These are phyloP conservation scores for Globisporangium apiculatum DNA, from an alignment of 352 stramenopile genomes.

Conservation along the genomic window DNA sequence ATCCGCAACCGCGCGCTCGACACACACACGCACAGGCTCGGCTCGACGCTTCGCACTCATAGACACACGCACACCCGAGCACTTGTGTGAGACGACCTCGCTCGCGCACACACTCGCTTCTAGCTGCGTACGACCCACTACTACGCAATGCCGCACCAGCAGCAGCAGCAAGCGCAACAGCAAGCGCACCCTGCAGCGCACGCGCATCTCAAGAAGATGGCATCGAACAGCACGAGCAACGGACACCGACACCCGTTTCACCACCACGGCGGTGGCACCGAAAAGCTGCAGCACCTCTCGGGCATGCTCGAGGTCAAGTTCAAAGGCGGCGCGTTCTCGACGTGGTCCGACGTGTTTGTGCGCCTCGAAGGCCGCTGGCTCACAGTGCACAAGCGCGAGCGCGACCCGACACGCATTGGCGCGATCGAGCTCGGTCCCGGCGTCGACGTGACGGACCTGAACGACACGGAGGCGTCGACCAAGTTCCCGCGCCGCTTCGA, in stretches of 20 bases:
- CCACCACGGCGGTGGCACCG: background rate
- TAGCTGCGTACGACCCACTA: background rate
- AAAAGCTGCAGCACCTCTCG: constrained; percentile 15
- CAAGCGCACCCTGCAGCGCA: background rate
- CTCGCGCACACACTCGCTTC: background rate
- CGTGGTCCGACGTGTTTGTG: constrained; percentile 23
- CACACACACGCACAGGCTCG: background rate
- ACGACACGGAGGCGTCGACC: constrained; percentile 42
- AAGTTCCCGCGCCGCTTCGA: constrained; percentile 79
- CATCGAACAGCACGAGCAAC: constrained; percentile 3
- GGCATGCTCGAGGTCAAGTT: constrained; percentile 25
- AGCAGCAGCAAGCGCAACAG: background rate
- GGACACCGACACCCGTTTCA: background rate
- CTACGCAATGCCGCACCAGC: background rate
- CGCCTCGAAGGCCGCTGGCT: constrained; percentile 27
- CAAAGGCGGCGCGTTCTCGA: constrained; percentile 22
- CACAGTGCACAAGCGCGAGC: constrained; percentile 28
- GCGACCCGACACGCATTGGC: constrained; percentile 41
- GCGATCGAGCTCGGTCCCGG: constrained; percentile 67
- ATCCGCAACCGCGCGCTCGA: background rate
- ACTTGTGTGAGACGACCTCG: no score
- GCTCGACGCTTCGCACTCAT: background rate
- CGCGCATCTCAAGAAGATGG: constrained; percentile 12
- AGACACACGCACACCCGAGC: constrained; percentile 1
- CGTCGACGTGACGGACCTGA: constrained; percentile 56